Percentiles rank a stretch among this genome's conserved stretches.
Evolutionary conservation across 495 filamentous ascomycete genomes (phyloP).

Genomic region (Thermothielavioides terrestris): DNA sequence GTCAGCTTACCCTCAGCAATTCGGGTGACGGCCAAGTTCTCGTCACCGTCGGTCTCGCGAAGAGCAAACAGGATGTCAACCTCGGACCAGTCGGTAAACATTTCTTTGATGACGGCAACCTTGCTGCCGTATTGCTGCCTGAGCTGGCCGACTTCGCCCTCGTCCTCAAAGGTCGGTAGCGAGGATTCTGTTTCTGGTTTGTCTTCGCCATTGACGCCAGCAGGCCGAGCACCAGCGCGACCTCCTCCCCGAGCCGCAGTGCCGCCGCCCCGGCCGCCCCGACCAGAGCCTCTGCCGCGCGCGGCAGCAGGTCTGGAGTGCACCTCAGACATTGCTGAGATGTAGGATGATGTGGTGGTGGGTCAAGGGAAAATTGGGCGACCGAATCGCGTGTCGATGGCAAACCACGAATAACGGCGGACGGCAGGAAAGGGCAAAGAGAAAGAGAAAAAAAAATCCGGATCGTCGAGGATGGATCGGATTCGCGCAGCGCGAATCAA

Average conservation of each 20-base stretch:
- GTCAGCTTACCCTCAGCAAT: constrained; percentile 74
- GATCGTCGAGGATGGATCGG: constrained; percentile 18
- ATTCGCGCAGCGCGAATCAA: constrained; percentile 27
- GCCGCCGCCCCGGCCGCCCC: constrained; percentile 71
- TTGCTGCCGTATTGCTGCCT: constrained; percentile 76
- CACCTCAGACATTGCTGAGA: constrained; percentile 80
- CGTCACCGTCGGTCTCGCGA: constrained; percentile 84
- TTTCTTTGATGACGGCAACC: constrained; percentile 69
- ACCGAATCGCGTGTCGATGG: constrained; percentile 36
- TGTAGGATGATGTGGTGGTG: constrained; percentile 22
- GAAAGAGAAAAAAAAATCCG: constrained; percentile 29
- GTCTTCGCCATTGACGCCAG: constrained; percentile 34
- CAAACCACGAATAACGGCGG: constrained; percentile 17
- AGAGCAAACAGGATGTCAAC: constrained; percentile 87
- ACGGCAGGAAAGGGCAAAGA: constrained; percentile 28
- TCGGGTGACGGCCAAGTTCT: constrained; percentile 72
- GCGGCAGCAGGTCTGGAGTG: constrained; percentile 62
- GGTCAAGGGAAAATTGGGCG: constrained; percentile 22
- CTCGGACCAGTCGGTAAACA: constrained; percentile 88
- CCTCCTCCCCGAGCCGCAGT: constrained; percentile 66
- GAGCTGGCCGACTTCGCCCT: constrained; percentile 82
- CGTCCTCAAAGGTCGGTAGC: constrained; percentile 56
- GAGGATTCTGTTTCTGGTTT: constrained; percentile 52
- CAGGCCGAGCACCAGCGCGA: constrained; percentile 43
- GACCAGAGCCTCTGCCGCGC: constrained; percentile 36